A percentile compares a stretch with the other conserved stretches of the same genome.
These are phyloP conservation scores for Claviceps sp. DNA, from an alignment of 2,329 filamentous ascomycete genomes.

Conservation along the genomic window DNA sequence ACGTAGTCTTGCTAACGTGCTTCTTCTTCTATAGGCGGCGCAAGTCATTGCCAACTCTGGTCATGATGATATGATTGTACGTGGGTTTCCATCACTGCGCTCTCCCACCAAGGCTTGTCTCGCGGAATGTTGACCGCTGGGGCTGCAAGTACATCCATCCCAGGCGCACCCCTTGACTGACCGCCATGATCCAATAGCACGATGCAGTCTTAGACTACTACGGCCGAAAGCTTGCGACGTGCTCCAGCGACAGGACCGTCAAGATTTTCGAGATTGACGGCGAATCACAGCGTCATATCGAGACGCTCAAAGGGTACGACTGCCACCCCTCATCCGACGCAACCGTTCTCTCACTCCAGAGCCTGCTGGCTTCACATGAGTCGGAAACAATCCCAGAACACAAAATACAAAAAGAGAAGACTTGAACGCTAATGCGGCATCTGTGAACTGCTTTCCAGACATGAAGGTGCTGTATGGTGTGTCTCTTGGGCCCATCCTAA, in stretches of 20 bases:
- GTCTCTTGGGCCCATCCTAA: constrained; percentile 97
- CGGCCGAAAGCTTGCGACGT: constrained; percentile 87
- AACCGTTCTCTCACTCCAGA: no score
- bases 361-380: neutral
- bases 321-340: constrained; percentile 17
- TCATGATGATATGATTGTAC: constrained; percentile 99
- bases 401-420: neutral
- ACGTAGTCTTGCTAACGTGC: constrained; percentile 12
- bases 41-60: constrained; percentile 33
- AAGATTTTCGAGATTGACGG: constrained; percentile 98
- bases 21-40: constrained; percentile 19
- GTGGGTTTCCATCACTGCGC: constrained; percentile 22
- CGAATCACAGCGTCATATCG: constrained; percentile 74
- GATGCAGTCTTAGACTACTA: constrained; percentile 99
- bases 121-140: neutral
- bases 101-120: no score
- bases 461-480: constrained; percentile 96
- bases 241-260: constrained; percentile 95
- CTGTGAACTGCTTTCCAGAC: constrained; percentile 35
- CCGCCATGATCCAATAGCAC: constrained; percentile 43
- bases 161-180: neutral
- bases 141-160: neutral
- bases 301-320: constrained; percentile 78
- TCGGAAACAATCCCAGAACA: neutral
- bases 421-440: constrained; percentile 7